These are phyloP conservation scores for Karstenula rhodostoma DNA, from an alignment of 2,329 filamentous ascomycete genomes.

Conservation along the genomic window DNA sequence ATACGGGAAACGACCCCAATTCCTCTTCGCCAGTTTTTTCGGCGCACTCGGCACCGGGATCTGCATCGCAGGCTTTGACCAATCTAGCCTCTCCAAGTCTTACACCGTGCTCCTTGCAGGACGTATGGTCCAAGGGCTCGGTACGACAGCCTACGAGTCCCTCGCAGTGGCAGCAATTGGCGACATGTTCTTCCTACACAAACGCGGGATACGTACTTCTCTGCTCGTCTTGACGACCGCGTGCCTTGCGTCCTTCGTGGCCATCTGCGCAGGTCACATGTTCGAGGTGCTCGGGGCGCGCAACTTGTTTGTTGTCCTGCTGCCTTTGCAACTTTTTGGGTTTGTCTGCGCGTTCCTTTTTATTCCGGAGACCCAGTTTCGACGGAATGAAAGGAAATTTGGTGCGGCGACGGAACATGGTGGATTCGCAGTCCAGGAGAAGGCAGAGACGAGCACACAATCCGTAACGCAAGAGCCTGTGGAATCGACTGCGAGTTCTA, in stretches of 20 bases:
- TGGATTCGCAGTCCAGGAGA: constrained; percentile 2
- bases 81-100: constrained; percentile 24
- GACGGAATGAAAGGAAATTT: background rate
- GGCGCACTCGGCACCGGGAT: constrained; percentile 43
- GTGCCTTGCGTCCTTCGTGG: constrained; percentile 39
- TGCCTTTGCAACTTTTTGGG: constrained; percentile 39
- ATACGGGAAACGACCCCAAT: constrained; percentile 47
- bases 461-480: constrained; percentile 10
- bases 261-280: constrained; percentile 39
- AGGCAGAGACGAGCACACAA: constrained; percentile 11
- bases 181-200: constrained; percentile 47
- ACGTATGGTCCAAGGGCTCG: constrained; percentile 43
- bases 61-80: constrained; percentile 40
- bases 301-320: constrained; percentile 39
- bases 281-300: constrained; percentile 38
- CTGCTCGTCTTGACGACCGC: constrained; percentile 42
- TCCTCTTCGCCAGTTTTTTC: constrained; percentile 41
- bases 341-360: constrained; percentile 35
- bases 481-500: background rate
- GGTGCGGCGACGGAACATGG: background rate
- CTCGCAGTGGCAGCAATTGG: constrained; percentile 44
- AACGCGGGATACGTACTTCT: constrained; percentile 41
- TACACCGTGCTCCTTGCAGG: constrained; percentile 46
- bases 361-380: constrained; percentile 40
- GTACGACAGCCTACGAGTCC: constrained; percentile 45